Evolutionary conservation across 495 filamentous ascomycete genomes (phyloP), one percentile per base, ranked within the genome.

Genomic region (Aspergillus coremiiformis): DNA sequence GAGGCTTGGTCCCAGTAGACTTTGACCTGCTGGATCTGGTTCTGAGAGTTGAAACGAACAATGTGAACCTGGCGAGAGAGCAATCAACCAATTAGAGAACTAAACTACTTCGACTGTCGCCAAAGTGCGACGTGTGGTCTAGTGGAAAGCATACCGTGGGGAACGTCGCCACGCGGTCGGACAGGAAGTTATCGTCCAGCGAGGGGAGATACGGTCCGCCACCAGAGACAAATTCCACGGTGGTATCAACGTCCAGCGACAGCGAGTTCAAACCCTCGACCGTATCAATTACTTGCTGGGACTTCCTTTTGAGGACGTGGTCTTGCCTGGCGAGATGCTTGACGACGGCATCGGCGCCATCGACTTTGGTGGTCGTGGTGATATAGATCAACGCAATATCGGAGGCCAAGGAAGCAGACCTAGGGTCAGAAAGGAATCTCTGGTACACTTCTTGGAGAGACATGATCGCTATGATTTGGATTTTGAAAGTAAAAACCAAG

Each of bases 1-100:
- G 89, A 89, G 22, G 83, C 91, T 69, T 97, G 94, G 65, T 98
- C 93, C 93, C 93, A 98, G 66, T 85, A 86, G 52, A 91, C 81
- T 48, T 90, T 85, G 57, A 96, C 84, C 61, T 89, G 86, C 55
- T 78, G 69, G 66, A 98, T 95, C 65, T 89, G 85, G 55, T 83
- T 78, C 35, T 85, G 62, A 35, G 68, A 55, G 62, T 94, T 80
- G 72, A 96, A 96, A 35, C 80, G 79, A 57, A 97, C 93, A 47
- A 97, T 82, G 73, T 98, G 93, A 57, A 90, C 77, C 90, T 96
- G 64, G 42, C 42, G 44, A 23, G n/a, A 45, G 3, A 2, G 9
- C 22, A n/a, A 47, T 33, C 3, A 48, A 42, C 0, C 24, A 43
- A 51, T 41, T 10, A 27, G 20, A 5, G 20, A 24, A 11, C 12